These are phyloP conservation scores for Aureobasidium uvarum DNA, from an alignment of 2,329 filamentous ascomycete genomes.

Conservation along the genomic window DNA sequence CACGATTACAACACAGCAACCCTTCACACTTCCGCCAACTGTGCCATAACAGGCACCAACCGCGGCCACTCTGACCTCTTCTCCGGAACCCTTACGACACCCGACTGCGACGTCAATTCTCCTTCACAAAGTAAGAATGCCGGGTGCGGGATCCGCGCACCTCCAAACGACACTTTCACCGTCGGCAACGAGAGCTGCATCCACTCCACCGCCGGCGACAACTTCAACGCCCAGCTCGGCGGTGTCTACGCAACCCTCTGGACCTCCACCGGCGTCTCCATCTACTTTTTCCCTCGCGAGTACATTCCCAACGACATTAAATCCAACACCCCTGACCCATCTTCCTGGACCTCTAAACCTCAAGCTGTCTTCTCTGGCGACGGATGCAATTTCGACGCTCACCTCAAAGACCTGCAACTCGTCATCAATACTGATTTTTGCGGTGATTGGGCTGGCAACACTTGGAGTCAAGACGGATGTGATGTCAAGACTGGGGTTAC, in stretches of 20 bases:
- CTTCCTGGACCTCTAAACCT: conserved; percentile 63
- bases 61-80: conserved; percentile 40
- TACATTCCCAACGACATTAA: conserved; percentile 63
- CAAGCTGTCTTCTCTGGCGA: conserved; percentile 63
- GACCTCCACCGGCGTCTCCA: conserved; percentile 66
- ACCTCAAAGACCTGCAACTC: conserved; percentile 70
- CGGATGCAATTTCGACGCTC: conserved; percentile 66
- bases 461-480: conserved; percentile 62
- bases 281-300: conserved; percentile 80
- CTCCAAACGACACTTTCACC: conserved; percentile 35
- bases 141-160: conserved; percentile 44
- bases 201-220: conserved; percentile 45
- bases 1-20: conserved; percentile 42
- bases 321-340: conserved; percentile 60
- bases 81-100: conserved; percentile 49
- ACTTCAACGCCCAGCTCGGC: conserved; percentile 52
- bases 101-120: conserved; percentile 51
- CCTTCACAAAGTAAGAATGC: conserved; percentile 42
- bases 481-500: conserved; percentile 52
- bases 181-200: conserved; percentile 22
- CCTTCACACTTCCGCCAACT: conserved; percentile 49
- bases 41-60: conserved; percentile 39
- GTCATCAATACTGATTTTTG: conserved; percentile 84
- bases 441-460: conserved; percentile 76
- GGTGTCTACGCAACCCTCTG: conserved; percentile 57